phyloP scores from a whole-genome alignment of 2,329 filamentous ascomycete genomes.

The Fusarium sp. region DNA sequence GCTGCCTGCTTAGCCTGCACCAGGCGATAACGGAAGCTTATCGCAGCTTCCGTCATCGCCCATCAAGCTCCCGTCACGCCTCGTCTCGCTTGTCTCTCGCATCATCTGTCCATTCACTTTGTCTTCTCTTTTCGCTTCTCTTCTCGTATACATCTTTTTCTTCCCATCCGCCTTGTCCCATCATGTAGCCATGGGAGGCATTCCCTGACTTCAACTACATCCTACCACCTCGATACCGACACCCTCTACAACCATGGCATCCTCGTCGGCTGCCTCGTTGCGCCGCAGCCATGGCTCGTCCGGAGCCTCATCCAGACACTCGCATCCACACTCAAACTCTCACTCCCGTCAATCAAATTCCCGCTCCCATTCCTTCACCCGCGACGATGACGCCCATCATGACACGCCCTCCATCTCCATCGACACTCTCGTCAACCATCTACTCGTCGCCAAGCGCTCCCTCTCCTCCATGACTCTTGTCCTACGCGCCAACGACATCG shows the following conservation, averaged over 20 bases:
- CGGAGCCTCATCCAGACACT: conserved; percentile 53
- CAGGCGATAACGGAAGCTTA: conserved; percentile 44
- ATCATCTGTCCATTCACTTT: conserved; percentile 21
- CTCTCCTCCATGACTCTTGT: conserved; percentile 88
- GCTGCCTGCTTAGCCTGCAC: conserved; percentile 22
- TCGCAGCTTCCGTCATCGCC: conserved; percentile 41
- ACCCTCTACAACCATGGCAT: conserved; percentile 51
- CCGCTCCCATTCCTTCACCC: conserved; percentile 36
- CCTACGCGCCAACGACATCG: conserved; percentile 88
- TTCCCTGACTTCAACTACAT: background rate
- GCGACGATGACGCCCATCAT: conserved; percentile 39
- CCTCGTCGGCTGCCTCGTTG: conserved; percentile 54
- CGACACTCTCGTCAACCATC: conserved; percentile 85
- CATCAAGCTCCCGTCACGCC: conserved; percentile 35
- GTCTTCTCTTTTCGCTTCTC: conserved; percentile 8
- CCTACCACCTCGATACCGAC: background rate
- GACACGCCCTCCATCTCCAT: conserved; percentile 60
- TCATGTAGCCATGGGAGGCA: conserved; percentile 44
- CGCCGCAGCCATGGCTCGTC: conserved; percentile 58
- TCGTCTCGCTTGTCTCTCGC: conserved; percentile 14
- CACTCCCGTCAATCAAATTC: conserved; percentile 50
- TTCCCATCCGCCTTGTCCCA: conserved; percentile 9
- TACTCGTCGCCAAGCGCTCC: conserved; percentile 89
- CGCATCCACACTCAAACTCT: conserved; percentile 47
- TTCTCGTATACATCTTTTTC: conserved; percentile 13